These are phyloP conservation scores for Inga oerstediana DNA, from an alignment of 306 rosid species.

Conservation along the genomic window DNA sequence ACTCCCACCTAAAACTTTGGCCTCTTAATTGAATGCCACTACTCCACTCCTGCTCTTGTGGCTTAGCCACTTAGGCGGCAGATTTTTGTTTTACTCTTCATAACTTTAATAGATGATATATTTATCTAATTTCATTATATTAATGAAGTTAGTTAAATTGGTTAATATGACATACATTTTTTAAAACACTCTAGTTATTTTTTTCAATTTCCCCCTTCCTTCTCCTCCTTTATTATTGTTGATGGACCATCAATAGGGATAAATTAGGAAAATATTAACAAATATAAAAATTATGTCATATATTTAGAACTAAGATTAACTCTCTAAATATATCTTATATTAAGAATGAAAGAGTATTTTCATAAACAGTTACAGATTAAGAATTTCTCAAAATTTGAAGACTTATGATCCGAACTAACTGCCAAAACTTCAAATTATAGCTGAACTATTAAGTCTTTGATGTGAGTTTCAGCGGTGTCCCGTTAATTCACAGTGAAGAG, in stretches of 20 bases:
- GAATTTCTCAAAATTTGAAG: background rate
- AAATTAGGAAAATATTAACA: too few relatives aligned
- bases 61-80: background rate
- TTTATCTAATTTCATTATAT: too few relatives aligned
- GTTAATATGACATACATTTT: too few relatives aligned
- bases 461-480: background rate
- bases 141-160: too few relatives aligned
- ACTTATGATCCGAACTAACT: background rate
- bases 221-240: too few relatives aligned
- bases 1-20: background rate
- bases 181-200: too few relatives aligned
- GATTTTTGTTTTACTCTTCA: background rate
- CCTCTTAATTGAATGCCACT: background rate
- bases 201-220: too few relatives aligned
- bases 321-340: too few relatives aligned
- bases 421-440: background rate
- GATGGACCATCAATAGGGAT: too few relatives aligned
- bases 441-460: background rate
- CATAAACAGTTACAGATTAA: background rate
- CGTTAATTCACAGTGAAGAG: background rate
- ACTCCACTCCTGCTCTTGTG: background rate
- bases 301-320: too few relatives aligned
- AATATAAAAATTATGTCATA: too few relatives aligned
- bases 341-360: background rate
- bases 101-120: too few relatives aligned